phyloP scores from a whole-genome alignment of 106 monocot species.

The Dendrobium nobile region DNA sequence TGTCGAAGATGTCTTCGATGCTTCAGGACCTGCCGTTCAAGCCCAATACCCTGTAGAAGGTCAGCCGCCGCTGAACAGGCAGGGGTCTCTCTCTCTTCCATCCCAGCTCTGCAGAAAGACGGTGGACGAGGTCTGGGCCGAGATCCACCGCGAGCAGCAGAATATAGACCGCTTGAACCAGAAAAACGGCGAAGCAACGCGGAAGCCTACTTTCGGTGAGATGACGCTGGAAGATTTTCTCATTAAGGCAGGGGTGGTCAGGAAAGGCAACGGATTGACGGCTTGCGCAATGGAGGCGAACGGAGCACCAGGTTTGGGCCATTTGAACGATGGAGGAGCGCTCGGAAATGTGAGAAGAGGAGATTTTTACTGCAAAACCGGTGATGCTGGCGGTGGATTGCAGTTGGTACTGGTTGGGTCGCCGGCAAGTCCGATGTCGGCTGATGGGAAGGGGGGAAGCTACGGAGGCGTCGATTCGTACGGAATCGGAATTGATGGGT shows the following conservation, averaged over 20 bases:
- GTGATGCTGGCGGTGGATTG: slow-evolving; percentile 7
- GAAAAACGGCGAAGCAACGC: not conserved
- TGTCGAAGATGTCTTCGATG: slow-evolving; percentile 30
- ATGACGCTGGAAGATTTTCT: slow-evolving; percentile 65
- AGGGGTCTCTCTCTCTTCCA: slow-evolving; percentile 39
- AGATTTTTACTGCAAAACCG: not conserved
- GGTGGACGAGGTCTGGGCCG: slow-evolving; percentile 59
- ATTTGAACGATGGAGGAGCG: not conserved
- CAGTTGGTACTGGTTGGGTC: slow-evolving; percentile 10
- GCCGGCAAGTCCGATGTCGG: slow-evolving; percentile 29
- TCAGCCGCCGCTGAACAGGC: slow-evolving; percentile 15
- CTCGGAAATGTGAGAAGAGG: slow-evolving; percentile 11
- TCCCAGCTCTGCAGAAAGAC: slow-evolving; percentile 41
- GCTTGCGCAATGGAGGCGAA: too few species aligned
- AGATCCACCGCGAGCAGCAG: slow-evolving; percentile 6
- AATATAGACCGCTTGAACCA: not conserved
- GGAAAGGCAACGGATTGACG: slow-evolving; percentile 18
- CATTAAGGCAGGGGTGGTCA: slow-evolving; percentile 48
- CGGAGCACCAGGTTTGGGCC: not conserved
- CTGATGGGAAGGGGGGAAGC: slow-evolving; percentile 21
- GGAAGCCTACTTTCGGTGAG: slow-evolving; percentile 46
- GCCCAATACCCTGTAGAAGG: not conserved
- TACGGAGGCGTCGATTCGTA: not conserved
- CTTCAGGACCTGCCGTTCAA: not conserved
- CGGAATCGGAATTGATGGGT: not conserved